Conservation (phyloP, 306 rosid species). For the Betula pendula region DNA sequence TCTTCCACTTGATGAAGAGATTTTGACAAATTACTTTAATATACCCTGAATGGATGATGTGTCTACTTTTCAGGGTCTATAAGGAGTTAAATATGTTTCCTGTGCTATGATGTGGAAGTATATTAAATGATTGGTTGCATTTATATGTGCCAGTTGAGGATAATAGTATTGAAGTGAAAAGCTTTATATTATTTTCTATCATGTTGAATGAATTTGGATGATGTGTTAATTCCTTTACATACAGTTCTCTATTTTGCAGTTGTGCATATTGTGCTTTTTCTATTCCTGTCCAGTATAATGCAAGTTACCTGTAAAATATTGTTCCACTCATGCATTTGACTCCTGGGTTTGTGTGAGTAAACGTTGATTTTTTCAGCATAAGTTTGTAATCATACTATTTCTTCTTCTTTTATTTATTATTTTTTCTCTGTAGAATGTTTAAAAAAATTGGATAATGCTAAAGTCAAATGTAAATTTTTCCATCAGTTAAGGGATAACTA, state of each 20-base stretch:
- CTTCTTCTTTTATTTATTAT: background rate
- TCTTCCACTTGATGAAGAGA: background rate
- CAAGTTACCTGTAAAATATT: background rate
- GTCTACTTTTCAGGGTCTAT: background rate
- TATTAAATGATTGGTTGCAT: background rate
- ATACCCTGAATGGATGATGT: background rate
- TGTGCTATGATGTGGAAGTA: background rate
- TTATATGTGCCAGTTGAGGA: background rate
- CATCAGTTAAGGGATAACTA: background rate
- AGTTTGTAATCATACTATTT: background rate
- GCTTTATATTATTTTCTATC: background rate
- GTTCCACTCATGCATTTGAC: background rate
- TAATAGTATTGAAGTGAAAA: background rate
- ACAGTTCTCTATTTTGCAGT: background rate
- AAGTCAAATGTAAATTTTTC: background rate
- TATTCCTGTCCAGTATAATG: background rate
- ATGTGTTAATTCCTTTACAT: background rate
- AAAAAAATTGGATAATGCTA: background rate
- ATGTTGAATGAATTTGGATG: background rate
- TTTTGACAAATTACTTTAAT: background rate
- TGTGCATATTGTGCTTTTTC: background rate
- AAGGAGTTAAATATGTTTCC: background rate
- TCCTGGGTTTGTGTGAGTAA: background rate
- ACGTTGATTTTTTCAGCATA: background rate
- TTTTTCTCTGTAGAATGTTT: background rate